These are phyloP conservation scores for Pythium brachiatum DNA, from an alignment of 352 stramenopile species.

Conservation along the genomic window DNA sequence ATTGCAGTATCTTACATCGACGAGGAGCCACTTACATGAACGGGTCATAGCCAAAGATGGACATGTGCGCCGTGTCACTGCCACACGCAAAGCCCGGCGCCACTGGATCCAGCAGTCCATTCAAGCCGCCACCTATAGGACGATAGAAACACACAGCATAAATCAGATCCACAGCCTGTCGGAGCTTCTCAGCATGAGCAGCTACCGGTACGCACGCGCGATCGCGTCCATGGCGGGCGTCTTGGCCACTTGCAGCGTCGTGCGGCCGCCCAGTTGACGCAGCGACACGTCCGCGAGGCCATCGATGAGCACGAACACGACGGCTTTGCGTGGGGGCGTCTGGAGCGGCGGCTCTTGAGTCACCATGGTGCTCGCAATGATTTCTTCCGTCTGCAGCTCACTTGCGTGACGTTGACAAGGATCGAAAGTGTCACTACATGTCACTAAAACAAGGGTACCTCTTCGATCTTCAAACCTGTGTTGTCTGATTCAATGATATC, in stretches of 20 bases:
- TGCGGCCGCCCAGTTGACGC: constrained; percentile 44
- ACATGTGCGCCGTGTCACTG: constrained; percentile 89
- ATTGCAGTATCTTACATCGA: too few relatives aligned
- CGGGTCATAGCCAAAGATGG: constrained; percentile 86
- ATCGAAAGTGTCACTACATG: not conserved
- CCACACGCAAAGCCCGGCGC: constrained; percentile 81
- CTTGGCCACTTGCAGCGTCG: constrained; percentile 60
- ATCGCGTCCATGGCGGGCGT: constrained; percentile 87
- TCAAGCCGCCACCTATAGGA: constrained; percentile 58
- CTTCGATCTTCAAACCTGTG: too few relatives aligned
- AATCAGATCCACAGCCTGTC: not conserved
- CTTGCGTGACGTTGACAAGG: constrained; percentile 3
- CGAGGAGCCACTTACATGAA: constrained; percentile 39
- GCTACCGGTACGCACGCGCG: constrained; percentile 38
- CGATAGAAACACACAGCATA: constrained; percentile 1
- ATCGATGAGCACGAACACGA: constrained; percentile 89
- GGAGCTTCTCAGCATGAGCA: not conserved
- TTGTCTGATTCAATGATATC: too few relatives aligned
- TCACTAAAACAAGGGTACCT: not conserved
- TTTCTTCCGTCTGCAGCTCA: not conserved
- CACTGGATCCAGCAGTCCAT: constrained; percentile 82
- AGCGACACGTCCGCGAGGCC: constrained; percentile 78
- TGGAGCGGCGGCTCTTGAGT: not conserved
- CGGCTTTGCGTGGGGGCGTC: constrained; percentile 25
- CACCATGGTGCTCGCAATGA: constrained; percentile 4